These are phyloP conservation scores for Ustilago hordei DNA, from an alignment of 1,284 basidiomycete genomes.

Conservation along the genomic window DNA sequence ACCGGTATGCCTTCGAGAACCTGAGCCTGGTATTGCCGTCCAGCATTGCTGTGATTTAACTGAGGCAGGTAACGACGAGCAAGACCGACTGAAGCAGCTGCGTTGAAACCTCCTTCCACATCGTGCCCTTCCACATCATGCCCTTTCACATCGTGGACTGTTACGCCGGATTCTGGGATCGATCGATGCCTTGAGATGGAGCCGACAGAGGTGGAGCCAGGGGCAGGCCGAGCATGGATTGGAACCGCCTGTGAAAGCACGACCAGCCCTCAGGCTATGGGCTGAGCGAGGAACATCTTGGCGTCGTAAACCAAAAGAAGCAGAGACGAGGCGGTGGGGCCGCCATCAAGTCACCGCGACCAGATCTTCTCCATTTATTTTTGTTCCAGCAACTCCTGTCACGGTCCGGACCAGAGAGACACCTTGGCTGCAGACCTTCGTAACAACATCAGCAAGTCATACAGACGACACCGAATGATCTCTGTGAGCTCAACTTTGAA, in stretches of 20 bases:
- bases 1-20: not conserved
- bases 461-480: too few relatives aligned
- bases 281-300: not conserved
- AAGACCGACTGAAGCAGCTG: not conserved
- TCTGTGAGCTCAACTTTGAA: too few relatives aligned
- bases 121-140: not conserved
- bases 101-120: not conserved
- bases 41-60: not conserved
- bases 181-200: not conserved
- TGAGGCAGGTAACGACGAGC: not conserved
- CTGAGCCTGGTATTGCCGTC: not conserved
- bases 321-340: not conserved
- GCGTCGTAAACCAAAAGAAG: not conserved
- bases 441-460: too few relatives aligned
- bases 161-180: not conserved
- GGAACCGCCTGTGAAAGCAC: not conserved
- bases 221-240: not conserved
- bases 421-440: too few relatives aligned
- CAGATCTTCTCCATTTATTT: not conserved
- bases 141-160: not conserved
- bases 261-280: not conserved
- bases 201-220: not conserved
- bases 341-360: not conserved
- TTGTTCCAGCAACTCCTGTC: not conserved
- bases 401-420: too few relatives aligned